Conservation (phyloP, 2,329 filamentous ascomycete genomes). For the Ophiocordyceps australis region DNA sequence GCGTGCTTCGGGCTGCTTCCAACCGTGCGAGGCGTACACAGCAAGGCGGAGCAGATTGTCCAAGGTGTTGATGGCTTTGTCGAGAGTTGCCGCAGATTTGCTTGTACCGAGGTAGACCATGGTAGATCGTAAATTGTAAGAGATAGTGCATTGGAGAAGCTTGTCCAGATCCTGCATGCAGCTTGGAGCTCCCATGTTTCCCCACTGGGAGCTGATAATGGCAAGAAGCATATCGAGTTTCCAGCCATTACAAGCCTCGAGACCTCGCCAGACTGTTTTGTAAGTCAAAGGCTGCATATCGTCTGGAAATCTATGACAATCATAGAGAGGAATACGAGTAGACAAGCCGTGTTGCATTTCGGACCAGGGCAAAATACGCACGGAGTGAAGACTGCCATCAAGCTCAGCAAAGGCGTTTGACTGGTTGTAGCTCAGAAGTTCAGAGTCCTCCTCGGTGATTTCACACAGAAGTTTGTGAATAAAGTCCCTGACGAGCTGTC, state of each 20-base stretch:
- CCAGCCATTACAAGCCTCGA: constrained; percentile 4
- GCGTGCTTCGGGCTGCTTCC: constrained; percentile 2
- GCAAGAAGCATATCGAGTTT: constrained; percentile 1
- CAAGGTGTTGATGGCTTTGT: constrained; percentile 6
- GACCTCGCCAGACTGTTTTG: constrained; percentile 10
- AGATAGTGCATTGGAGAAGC: constrained; percentile 7
- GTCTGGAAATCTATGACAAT: constrained; percentile 7
- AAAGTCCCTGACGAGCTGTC: constrained; percentile 4
- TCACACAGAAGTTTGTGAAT: constrained; percentile 7
- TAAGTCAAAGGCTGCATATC: constrained; percentile 3
- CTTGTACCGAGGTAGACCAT: constrained; percentile 11
- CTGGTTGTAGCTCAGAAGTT: not conserved
- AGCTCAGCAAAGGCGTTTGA: constrained; percentile 5
- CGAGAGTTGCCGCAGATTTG: constrained; percentile 1
- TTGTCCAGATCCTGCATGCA: constrained; percentile 3
- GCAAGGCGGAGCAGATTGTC: constrained; percentile 4
- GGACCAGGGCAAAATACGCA: constrained; percentile 8
- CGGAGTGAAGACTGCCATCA: constrained; percentile 3
- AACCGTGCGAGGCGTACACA: constrained; percentile 2
- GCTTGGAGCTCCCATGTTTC: not conserved
- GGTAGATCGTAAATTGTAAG: constrained; percentile 9
- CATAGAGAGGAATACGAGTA: constrained; percentile 3
- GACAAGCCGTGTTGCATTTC: constrained; percentile 1
- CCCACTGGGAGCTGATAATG: not conserved
- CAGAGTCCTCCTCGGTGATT: constrained; percentile 6